Evolutionary conservation across 257 asterid species (phyloP).

Genomic region (Penstemon barbatus): DNA sequence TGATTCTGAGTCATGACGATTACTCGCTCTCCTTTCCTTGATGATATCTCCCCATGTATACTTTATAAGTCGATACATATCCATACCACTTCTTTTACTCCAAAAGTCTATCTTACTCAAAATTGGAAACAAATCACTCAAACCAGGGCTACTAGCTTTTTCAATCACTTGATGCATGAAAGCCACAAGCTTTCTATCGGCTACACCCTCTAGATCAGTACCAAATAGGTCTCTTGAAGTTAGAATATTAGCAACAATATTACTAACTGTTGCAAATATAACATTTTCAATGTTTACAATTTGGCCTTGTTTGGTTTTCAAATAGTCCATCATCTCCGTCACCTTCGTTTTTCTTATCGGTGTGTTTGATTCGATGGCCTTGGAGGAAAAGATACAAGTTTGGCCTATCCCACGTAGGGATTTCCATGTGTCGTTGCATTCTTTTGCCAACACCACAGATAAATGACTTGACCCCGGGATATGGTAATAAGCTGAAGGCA

Average conservation of each 20-base stretch:
- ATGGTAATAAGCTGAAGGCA: background rate
- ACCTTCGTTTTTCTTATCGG: background rate
- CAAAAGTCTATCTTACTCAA: constrained; percentile 8
- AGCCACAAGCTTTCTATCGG: too few relatives aligned
- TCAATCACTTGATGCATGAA: too few relatives aligned
- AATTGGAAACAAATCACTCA: too few relatives aligned
- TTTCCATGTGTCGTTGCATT: constrained; percentile 24
- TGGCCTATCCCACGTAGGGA: constrained; percentile 14
- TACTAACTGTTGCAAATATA: too few relatives aligned
- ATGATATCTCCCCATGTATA: constrained; percentile 6
- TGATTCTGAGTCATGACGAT: background rate
- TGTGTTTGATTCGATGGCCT: background rate
- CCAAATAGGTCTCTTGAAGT: too few relatives aligned
- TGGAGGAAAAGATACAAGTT: background rate
- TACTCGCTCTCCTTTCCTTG: background rate
- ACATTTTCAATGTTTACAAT: too few relatives aligned
- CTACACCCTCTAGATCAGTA: too few relatives aligned
- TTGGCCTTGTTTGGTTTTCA: too few relatives aligned
- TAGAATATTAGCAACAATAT: too few relatives aligned
- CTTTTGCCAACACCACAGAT: background rate
- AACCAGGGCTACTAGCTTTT: too few relatives aligned
- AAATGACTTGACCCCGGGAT: background rate
- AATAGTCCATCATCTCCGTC: background rate
- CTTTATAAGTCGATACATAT: background rate
- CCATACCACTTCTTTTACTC: constrained; percentile 12